Percentiles rank a stretch among this genome's conserved stretches.
Evolutionary conservation across 2,329 filamentous ascomycete genomes (phyloP).

Genomic region (Myriosclerotinia duriaeana): DNA sequence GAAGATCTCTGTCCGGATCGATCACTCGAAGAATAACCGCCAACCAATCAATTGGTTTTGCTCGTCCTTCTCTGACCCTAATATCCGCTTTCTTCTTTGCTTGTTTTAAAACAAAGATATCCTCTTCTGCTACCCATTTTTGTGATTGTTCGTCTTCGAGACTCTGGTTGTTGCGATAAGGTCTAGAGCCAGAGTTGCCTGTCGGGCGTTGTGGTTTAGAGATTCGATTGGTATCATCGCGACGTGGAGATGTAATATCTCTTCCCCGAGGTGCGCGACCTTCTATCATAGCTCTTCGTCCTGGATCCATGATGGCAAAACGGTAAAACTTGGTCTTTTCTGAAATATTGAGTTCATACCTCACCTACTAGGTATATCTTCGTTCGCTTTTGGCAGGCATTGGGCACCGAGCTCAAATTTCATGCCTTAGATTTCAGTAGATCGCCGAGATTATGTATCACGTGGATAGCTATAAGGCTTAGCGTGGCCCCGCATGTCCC

Average conservation of each 20-base stretch:
- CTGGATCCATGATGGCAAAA: slow-evolving; percentile 36
- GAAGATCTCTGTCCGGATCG: slow-evolving; percentile 77
- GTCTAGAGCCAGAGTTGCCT: slow-evolving; percentile 36
- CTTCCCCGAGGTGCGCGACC: slow-evolving; percentile 44
- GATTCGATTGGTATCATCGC: slow-evolving; percentile 56
- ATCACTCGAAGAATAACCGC: slow-evolving; percentile 88
- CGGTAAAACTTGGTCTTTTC: not conserved
- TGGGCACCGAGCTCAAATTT: not conserved
- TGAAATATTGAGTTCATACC: not conserved
- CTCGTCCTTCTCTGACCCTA: slow-evolving; percentile 84
- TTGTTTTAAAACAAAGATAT: slow-evolving; percentile 93
- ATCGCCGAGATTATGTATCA: not conserved
- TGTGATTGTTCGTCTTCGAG: slow-evolving; percentile 70
- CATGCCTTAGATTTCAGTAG: not conserved
- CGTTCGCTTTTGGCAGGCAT: not conserved
- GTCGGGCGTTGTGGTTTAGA: slow-evolving; percentile 48
- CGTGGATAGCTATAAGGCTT: not conserved
- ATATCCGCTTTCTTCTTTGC: slow-evolving; percentile 98
- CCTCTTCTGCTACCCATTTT: slow-evolving; percentile 89
- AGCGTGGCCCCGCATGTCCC: not conserved
- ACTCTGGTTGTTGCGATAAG: slow-evolving; percentile 35
- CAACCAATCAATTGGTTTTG: slow-evolving; percentile 90
- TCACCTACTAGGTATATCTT: not conserved
- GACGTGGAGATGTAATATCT: slow-evolving; percentile 56
- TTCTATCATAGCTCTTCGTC: slow-evolving; percentile 37